Evolutionary conservation across 108 stramenopile genomes (phyloP).

Genomic region (Skeletonema marinoi): DNA sequence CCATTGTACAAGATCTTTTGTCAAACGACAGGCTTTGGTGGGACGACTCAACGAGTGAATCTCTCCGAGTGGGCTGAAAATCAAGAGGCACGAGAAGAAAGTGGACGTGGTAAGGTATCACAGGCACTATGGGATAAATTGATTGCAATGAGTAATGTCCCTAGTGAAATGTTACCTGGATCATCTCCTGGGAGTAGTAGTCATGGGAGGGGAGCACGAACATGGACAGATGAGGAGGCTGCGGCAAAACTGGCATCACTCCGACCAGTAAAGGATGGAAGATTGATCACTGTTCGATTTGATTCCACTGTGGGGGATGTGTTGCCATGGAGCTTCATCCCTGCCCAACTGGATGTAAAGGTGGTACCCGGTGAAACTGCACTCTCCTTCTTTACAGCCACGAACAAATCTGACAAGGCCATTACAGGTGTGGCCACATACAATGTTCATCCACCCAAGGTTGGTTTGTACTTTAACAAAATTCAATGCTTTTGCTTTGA

Average conservation of each 20-base stretch:
- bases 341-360: slow-evolving; percentile 90
- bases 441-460: slow-evolving; percentile 97
- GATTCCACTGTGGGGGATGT: slow-evolving; percentile 92
- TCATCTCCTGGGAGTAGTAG: background rate
- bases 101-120: slow-evolving; percentile 28
- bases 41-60: slow-evolving; percentile 91
- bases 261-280: slow-evolving; percentile 84
- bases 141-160: slow-evolving; percentile 48
- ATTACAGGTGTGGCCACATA: slow-evolving; percentile 99
- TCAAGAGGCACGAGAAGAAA: slow-evolving; percentile 36
- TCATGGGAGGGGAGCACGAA: slow-evolving; percentile 61
- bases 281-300: slow-evolving; percentile 93
- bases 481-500: slow-evolving; percentile 99
- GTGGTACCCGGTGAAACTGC: slow-evolving; percentile 99
- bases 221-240: slow-evolving; percentile 90
- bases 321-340: slow-evolving; percentile 95
- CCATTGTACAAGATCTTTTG: slow-evolving; percentile 99
- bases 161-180: slow-evolving; percentile 43
- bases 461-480: slow-evolving; percentile 99
- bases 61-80: slow-evolving; percentile 55
- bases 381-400: slow-evolving; percentile 94
- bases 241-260: slow-evolving; percentile 79
- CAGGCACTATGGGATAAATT: slow-evolving; percentile 47
- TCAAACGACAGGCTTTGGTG: slow-evolving; percentile 98
- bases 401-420: slow-evolving; percentile 91